These are phyloP conservation scores for Nakaseomyces delphensis DNA, from an alignment of 1,139 yeast species.

Conservation along the genomic window DNA sequence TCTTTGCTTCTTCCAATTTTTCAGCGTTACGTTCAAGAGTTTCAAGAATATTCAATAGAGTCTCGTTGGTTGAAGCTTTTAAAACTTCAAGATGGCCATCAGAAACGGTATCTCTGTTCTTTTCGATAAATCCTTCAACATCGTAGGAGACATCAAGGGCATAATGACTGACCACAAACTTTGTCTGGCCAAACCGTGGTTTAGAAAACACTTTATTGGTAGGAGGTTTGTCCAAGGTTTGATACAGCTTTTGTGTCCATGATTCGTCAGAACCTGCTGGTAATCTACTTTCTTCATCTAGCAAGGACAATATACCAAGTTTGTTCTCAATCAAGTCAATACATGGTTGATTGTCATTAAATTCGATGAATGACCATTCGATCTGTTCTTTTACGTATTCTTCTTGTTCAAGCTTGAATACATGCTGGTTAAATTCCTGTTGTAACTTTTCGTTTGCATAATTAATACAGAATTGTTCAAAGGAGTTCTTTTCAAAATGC, in stretches of 20 bases:
- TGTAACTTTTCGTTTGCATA: slow-evolving; percentile 96
- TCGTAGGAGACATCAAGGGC: slow-evolving; percentile 93
- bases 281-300: slow-evolving; percentile 91
- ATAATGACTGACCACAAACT: slow-evolving; percentile 85
- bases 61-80: slow-evolving; percentile 55
- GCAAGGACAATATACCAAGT: slow-evolving; percentile 75
- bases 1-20: slow-evolving; percentile 38
- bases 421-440: slow-evolving; percentile 96
- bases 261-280: slow-evolving; percentile 93
- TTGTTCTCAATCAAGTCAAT: slow-evolving; percentile 85
- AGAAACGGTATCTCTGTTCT: slow-evolving; percentile 94
- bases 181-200: slow-evolving; percentile 89
- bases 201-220: slow-evolving; percentile 75
- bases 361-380: slow-evolving; percentile 95
- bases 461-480: slow-evolving; percentile 95
- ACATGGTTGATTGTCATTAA: slow-evolving; percentile 95
- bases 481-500: slow-evolving; percentile 87
- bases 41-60: slow-evolving; percentile 55
- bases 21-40: slow-evolving; percentile 53
- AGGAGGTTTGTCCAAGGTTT: slow-evolving; percentile 72
- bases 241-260: slow-evolving; percentile 86
- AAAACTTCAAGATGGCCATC: slow-evolving; percentile 89
- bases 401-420: slow-evolving; percentile 92
- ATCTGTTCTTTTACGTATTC: slow-evolving; percentile 87
- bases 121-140: slow-evolving; percentile 90